These are phyloP conservation scores for Przewalskia tangutica DNA, from an alignment of 257 asterid genomes.

Conservation along the genomic window DNA sequence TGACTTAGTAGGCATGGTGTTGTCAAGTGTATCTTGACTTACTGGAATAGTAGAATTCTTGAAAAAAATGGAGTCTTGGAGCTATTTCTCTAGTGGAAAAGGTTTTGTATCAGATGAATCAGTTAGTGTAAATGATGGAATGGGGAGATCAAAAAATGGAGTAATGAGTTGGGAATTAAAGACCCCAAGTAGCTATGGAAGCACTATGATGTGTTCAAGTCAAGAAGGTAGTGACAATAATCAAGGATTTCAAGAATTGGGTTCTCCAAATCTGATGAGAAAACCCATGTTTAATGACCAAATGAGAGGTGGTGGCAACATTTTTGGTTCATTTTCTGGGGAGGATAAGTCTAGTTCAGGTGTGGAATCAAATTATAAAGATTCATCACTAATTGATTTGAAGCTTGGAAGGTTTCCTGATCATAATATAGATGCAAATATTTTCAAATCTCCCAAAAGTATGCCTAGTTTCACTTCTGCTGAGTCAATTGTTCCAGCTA, in stretches of 20 bases:
- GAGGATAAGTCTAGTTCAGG: constrained; percentile 21
- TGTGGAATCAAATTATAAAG: constrained; percentile 14
- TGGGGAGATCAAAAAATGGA: constrained; percentile 11
- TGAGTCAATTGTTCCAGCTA: constrained; percentile 16
- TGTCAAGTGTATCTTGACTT: neutral
- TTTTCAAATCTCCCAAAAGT: neutral
- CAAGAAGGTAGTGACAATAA: constrained; percentile 8
- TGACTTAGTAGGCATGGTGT: too few relatives aligned
- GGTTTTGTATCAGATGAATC: constrained; percentile 16
- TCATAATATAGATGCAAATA: constrained; percentile 10
- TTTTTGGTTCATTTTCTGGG: constrained; percentile 5
- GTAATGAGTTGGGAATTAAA: constrained; percentile 18
- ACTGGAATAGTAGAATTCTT: neutral
- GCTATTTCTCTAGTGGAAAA: constrained; percentile 14
- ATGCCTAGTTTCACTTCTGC: constrained; percentile 10
- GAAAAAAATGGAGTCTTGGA: constrained; percentile 24
- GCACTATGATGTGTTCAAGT: constrained; percentile 9
- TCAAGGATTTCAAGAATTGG: constrained; percentile 18
- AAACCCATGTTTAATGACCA: constrained; percentile 12
- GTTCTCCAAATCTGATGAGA: constrained; percentile 12
- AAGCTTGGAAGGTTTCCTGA: constrained; percentile 31
- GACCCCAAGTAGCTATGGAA: constrained; percentile 11
- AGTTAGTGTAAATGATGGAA: constrained; percentile 16
- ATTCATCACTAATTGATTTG: constrained; percentile 30
- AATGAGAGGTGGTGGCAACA: constrained; percentile 9